These are phyloP conservation scores for Tetracladium setigerum DNA, from an alignment of 495 filamentous ascomycete species.

Conservation along the genomic window DNA sequence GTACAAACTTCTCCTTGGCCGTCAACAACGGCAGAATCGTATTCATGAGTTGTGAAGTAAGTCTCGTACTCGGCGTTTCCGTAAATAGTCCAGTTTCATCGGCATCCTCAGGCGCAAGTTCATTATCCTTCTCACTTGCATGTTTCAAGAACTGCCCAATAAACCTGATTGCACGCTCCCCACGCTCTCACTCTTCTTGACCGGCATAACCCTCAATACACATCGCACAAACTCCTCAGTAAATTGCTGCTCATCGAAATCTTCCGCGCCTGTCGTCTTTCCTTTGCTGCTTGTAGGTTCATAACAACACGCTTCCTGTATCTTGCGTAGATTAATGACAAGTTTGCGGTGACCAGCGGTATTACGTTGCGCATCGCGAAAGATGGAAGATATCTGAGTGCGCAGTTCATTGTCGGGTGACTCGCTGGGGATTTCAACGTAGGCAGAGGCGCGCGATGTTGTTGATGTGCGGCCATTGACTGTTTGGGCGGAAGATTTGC, in stretches of 20 bases:
- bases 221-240: conserved; percentile 78
- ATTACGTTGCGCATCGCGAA: conserved; percentile 79
- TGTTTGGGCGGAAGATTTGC: conserved; percentile 50
- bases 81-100: conserved; percentile 54
- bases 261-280: conserved; percentile 40
- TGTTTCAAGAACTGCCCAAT: conserved; percentile 76
- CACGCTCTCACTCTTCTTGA: conserved; percentile 88
- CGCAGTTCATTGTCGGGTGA: conserved; percentile 63
- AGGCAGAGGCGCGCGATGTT: conserved; percentile 31
- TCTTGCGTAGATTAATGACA: conserved; percentile 72
- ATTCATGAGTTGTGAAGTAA: conserved; percentile 63
- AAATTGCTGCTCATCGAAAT: conserved; percentile 77
- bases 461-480: conserved; percentile 42
- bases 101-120: conserved; percentile 38
- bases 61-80: conserved; percentile 74
- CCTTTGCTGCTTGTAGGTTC: conserved; percentile 50
- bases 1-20: conserved; percentile 85
- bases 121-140: conserved; percentile 74
- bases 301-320: conserved; percentile 83
- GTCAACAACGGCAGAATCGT: conserved; percentile 60
- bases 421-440: conserved; percentile 66
- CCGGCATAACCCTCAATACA: conserved; percentile 67
- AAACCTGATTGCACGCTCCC: conserved; percentile 84
- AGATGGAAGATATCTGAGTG: conserved; percentile 68
- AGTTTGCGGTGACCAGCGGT: conserved; percentile 87